phyloP scores from a whole-genome alignment of 1,284 basidiomycete species.

The Apiotrichum akiyoshidainum region DNA sequence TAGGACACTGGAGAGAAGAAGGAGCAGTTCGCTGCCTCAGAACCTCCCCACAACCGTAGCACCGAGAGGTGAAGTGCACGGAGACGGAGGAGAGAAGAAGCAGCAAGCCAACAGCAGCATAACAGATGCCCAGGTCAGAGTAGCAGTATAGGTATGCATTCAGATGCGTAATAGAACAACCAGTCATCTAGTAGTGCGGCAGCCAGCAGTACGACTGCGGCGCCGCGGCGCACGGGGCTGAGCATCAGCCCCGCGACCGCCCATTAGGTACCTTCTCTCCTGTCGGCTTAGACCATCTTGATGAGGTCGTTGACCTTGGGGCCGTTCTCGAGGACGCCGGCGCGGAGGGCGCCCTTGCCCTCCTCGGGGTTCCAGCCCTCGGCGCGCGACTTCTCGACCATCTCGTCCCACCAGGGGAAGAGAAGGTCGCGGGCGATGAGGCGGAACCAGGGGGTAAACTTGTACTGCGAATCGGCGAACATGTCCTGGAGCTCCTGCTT shows the following conservation, averaged over 20 bases:
- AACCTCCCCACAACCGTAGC: too few species aligned
- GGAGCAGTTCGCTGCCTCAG: too few species aligned
- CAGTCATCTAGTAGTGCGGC: not conserved
- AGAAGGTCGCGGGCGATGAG: slow-evolving; percentile 95
- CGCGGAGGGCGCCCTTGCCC: slow-evolving; percentile 35
- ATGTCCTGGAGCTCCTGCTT: slow-evolving; percentile 84
- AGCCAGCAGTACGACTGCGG: not conserved
- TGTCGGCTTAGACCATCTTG: slow-evolving; percentile 63
- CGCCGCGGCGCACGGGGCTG: not conserved
- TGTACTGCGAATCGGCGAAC: slow-evolving; percentile 75
- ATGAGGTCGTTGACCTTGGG: slow-evolving; percentile 63
- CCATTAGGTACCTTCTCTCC: not conserved
- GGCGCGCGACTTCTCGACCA: slow-evolving; percentile 59
- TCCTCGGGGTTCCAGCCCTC: slow-evolving; percentile 61
- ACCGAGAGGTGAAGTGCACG: too few species aligned
- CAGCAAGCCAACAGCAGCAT: too few species aligned
- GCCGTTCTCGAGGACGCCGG: slow-evolving; percentile 38
- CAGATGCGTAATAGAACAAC: not conserved
- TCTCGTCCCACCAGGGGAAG: slow-evolving; percentile 97
- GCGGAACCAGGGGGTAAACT: slow-evolving; percentile 99
- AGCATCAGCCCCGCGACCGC: too few species aligned
- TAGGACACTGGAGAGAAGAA: too few species aligned
- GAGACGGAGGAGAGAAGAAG: too few species aligned
- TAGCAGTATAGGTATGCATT: not conserved
- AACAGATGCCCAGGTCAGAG: too few species aligned